Evolutionary conservation across 257 asterid genomes (phyloP).

Genomic region (Gardenia jasminoides): DNA sequence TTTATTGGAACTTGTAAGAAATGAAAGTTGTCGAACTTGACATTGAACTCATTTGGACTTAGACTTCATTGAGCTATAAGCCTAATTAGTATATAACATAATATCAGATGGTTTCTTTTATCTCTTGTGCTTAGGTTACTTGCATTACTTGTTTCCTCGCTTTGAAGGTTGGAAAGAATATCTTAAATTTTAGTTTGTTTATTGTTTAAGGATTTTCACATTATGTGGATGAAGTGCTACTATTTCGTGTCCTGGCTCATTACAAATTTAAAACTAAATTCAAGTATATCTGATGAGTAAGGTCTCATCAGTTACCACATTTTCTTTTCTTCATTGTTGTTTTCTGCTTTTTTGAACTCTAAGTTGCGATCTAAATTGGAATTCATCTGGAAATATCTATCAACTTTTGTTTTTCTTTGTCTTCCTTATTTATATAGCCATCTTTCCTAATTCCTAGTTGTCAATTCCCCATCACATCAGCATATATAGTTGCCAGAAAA

Average conservation of each 20-base stretch:
- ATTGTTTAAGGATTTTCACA: conserved; percentile 68
- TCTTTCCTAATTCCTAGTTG: too few species aligned
- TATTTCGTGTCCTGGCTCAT: background rate
- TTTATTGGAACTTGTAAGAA: background rate
- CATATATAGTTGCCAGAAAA: too few species aligned
- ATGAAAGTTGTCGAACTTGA: background rate
- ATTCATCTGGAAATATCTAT: too few species aligned
- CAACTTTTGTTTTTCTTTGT: too few species aligned
- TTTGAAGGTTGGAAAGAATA: background rate
- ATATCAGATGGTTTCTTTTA: background rate
- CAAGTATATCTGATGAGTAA: too few species aligned
- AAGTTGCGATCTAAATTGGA: too few species aligned
- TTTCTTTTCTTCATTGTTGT: too few species aligned
- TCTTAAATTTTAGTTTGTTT: conserved; percentile 5
- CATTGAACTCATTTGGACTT: background rate
- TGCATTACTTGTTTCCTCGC: background rate
- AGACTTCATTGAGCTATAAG: too few species aligned
- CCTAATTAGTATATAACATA: background rate
- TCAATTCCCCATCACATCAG: too few species aligned
- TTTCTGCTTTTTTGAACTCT: too few species aligned
- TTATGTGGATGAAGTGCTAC: background rate
- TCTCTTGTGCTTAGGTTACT: background rate
- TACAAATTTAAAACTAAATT: background rate
- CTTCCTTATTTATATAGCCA: too few species aligned
- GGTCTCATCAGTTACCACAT: too few species aligned